Evolutionary conservation across 2,329 filamentous ascomycete species (phyloP), one percentile per base, ranked within the genome.

Genomic region (Botrytis paeoniae): DNA sequence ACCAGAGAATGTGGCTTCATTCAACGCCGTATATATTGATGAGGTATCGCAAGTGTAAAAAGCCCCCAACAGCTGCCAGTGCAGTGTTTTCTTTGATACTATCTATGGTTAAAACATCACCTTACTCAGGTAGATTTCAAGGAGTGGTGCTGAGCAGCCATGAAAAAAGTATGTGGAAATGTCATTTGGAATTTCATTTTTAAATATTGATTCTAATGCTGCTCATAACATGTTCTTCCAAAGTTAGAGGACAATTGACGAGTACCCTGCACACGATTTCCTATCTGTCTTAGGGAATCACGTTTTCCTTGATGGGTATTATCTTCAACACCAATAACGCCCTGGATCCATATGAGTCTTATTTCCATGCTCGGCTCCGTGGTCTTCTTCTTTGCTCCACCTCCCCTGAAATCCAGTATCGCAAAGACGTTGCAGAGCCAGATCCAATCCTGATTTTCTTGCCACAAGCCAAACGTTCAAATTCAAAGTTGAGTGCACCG

Each of bases 311-410:
- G 20, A 51, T 22, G 16, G 3, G 45, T 14, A 10, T 5, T 20
- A 22, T 4, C 18, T 39, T 54, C 32, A 35, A 54, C 3, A 10
- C 35, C 7, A 8, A 37, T 10, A 14, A 39, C 25, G 14, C 25
- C 25, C 8, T 14, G 1, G 0, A 1, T 39, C 35, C 16, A 12
- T 39, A 22, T 8, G 6, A 5, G 20, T 39, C 35, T 9, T 4
- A 12, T 25, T 12, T 64, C 18, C 61, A 45, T 32, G 1, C 39
- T 66, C 45, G 5, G n/a, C 18, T 32, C 10, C 29, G 8, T 39
- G 6, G 25, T 51, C 22, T 39, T 14, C 14, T 18, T 29, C 25
- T 0, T 8, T 66, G 9, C 32, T 1, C 18, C 1, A 29, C 6
- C 32, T 35, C 9, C 12, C 8, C 14, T 54, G n/a, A 14, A 39